Conservation (phyloP, 1,139 yeast genomes). For the Magnusiomyces fungicola region DNA sequence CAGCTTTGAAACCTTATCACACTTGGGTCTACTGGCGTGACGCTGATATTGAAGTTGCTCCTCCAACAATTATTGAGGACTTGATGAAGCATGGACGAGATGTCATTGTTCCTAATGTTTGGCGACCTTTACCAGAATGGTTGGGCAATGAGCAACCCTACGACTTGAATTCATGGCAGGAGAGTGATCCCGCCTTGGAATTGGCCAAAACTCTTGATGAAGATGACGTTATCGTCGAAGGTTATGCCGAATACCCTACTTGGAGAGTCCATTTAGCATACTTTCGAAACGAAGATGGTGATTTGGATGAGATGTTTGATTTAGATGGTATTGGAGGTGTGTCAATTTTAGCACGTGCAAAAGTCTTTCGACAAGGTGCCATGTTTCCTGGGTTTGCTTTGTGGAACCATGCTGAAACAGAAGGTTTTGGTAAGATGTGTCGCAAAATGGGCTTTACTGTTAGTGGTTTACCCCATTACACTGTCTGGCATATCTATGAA, state of each 20-base stretch:
- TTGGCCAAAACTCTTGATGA: constrained; percentile 69
- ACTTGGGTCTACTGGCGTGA: constrained; percentile 76
- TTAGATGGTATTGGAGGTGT: constrained; percentile 93
- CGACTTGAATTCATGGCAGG: constrained; percentile 89
- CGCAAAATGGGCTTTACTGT: constrained; percentile 75
- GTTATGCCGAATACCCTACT: constrained; percentile 85
- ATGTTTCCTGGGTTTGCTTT: constrained; percentile 88
- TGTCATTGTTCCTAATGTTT: constrained; percentile 78
- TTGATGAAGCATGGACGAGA: constrained; percentile 58
- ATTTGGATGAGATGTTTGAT: constrained; percentile 81
- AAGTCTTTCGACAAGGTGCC: constrained; percentile 70
- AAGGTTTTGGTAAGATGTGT: constrained; percentile 82
- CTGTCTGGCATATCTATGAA: constrained; percentile 87
- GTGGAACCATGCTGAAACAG: constrained; percentile 87
- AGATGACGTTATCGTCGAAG: constrained; percentile 88
- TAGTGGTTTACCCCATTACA: constrained; percentile 79
- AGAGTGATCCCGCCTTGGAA: constrained; percentile 72
- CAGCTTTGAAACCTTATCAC: constrained; percentile 57
- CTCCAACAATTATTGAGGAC: constrained; percentile 55
- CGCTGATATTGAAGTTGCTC: constrained; percentile 59
- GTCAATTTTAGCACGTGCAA: constrained; percentile 70
- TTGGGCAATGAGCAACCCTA: constrained; percentile 85
- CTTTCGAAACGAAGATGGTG: constrained; percentile 72
- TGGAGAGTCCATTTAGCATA: constrained; percentile 92
- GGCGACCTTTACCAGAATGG: constrained; percentile 92